A percentile compares a stretch with the other conserved stretches of the same genome.
Evolutionary conservation across 2,329 filamentous ascomycete genomes (phyloP).

Genomic region (Neofusicoccum kwambonambiense): DNA sequence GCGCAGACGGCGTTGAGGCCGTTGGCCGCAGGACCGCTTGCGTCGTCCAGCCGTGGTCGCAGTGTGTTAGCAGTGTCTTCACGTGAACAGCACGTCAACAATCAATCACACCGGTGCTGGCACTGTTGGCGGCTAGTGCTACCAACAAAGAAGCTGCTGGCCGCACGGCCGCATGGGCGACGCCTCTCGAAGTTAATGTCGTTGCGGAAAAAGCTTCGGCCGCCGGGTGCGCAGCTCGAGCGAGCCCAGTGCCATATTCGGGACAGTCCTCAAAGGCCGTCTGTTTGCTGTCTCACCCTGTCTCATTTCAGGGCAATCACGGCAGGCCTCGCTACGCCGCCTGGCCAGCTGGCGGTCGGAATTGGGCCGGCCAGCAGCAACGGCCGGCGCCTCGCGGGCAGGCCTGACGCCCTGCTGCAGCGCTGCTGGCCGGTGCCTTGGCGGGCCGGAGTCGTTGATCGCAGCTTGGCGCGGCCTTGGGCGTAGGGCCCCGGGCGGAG

Average conservation of each 20-base stretch:
- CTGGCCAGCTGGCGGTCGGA: background rate
- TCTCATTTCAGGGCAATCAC: background rate
- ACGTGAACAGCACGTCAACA: slow-evolving; percentile 10
- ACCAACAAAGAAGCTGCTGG: slow-evolving; percentile 1
- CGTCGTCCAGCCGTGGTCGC: background rate
- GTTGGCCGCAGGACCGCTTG: slow-evolving; percentile 2
- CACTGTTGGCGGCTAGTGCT: background rate
- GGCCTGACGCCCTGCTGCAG: background rate
- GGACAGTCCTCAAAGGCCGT: slow-evolving; percentile 11
- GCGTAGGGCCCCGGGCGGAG: background rate
- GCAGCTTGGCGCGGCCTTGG: slow-evolving; percentile 7
- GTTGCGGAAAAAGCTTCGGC: slow-evolving; percentile 6
- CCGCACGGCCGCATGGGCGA: background rate
- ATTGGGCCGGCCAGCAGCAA: background rate
- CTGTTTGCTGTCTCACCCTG: slow-evolving; percentile 12
- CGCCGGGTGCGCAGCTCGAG: slow-evolving; percentile 3
- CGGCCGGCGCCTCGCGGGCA: background rate
- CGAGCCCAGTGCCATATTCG: background rate
- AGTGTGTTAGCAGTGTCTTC: background rate
- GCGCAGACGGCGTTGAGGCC: background rate
- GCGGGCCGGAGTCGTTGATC: background rate
- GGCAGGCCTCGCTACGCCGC: background rate
- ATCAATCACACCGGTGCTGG: background rate
- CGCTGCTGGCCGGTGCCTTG: background rate
- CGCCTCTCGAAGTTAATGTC: slow-evolving; percentile 7